phyloP scores from a whole-genome alignment of 345 rosid genomes.

The Pugionium cornutum region DNA sequence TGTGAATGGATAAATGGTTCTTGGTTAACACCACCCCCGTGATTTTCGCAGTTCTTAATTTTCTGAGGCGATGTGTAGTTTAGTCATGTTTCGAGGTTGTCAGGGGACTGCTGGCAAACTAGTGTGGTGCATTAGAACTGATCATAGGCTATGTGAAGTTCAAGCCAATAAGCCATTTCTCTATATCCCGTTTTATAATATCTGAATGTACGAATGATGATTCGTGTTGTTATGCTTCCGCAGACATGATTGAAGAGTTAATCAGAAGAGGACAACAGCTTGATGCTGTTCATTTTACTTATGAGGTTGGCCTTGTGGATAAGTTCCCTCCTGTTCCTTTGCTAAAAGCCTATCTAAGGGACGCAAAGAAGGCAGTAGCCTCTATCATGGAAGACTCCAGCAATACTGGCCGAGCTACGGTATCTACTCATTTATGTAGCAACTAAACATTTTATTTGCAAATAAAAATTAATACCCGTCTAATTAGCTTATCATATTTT shows the following conservation, averaged over 20 bases:
- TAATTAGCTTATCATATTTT: slow-evolving; percentile 11
- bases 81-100: not conserved
- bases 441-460: not conserved
- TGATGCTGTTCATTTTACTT: slow-evolving; percentile 96
- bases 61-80: not conserved
- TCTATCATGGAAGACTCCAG: slow-evolving; percentile 82
- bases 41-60: not conserved
- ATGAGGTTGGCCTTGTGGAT: slow-evolving; percentile 86
- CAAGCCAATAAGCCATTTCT: not conserved
- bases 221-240: slow-evolving; percentile 15
- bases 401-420: slow-evolving; percentile 85
- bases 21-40: not conserved
- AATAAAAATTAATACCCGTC: not conserved
- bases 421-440: slow-evolving; percentile 38
- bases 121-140: not conserved
- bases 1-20: not conserved
- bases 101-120: not conserved
- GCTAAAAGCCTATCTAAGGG: slow-evolving; percentile 81
- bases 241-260: slow-evolving; percentile 89
- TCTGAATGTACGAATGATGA: slow-evolving; percentile 8
- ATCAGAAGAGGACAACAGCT: slow-evolving; percentile 93
- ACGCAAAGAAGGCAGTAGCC: slow-evolving; percentile 85
- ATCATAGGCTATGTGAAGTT: slow-evolving; percentile 13
- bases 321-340: slow-evolving; percentile 89
- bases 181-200: not conserved